phyloP scores from a whole-genome alignment of 2,329 filamentous ascomycete genomes.

The Aotearoamyces nothofagi region DNA sequence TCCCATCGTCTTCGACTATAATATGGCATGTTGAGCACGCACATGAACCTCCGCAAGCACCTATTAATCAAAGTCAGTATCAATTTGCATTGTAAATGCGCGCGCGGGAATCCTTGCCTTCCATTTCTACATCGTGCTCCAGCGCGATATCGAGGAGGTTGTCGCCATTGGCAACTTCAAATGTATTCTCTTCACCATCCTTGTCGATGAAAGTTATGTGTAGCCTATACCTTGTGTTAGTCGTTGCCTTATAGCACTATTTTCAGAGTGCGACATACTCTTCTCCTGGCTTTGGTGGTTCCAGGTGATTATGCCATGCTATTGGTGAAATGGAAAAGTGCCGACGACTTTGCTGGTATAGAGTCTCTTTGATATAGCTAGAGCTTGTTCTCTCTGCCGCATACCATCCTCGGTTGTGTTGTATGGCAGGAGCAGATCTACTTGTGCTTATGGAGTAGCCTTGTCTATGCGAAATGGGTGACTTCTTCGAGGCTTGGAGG shows the following conservation, averaged over 20 bases:
- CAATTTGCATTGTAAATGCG: not conserved
- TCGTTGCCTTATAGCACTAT: too few relatives aligned
- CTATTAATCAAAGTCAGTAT: conserved; percentile 18
- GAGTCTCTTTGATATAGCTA: too few relatives aligned
- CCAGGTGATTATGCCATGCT: conserved; percentile 61
- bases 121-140: conserved; percentile 92
- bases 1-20: conserved; percentile 46
- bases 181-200: conserved; percentile 58
- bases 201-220: conserved; percentile 91
- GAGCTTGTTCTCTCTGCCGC: too few relatives aligned
- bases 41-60: conserved; percentile 78
- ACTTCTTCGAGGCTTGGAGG: not conserved
- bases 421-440: too few relatives aligned
- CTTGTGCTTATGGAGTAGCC: too few relatives aligned
- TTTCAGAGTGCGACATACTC: conserved; percentile 59
- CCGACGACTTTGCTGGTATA: too few relatives aligned
- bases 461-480: too few relatives aligned
- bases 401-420: too few relatives aligned
- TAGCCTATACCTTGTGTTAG: too few relatives aligned
- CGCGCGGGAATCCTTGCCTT: conserved; percentile 37
- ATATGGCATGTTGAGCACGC: conserved; percentile 66
- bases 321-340: conserved; percentile 50
- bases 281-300: conserved; percentile 75
- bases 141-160: conserved; percentile 94
- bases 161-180: conserved; percentile 73